These are phyloP conservation scores for Ceratocystis huliohia DNA, from an alignment of 2,329 filamentous ascomycete species.

Conservation along the genomic window DNA sequence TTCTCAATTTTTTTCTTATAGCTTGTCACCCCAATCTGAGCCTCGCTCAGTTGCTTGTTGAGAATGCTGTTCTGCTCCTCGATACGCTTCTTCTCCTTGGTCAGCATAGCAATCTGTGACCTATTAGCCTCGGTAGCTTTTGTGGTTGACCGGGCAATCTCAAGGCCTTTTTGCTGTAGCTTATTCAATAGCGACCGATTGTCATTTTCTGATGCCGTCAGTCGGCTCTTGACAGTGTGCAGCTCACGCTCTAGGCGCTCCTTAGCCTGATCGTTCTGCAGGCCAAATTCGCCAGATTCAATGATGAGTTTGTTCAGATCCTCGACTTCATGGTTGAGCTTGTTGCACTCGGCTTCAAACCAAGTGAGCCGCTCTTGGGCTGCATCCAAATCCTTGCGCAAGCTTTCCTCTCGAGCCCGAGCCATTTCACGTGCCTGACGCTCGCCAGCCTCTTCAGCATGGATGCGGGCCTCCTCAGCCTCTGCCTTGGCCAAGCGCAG, in stretches of 20 bases:
- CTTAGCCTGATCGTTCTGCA: slow-evolving; percentile 87
- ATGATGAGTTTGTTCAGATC: slow-evolving; percentile 76
- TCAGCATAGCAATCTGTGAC: slow-evolving; percentile 59
- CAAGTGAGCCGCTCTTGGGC: slow-evolving; percentile 65
- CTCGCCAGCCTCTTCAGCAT: slow-evolving; percentile 71
- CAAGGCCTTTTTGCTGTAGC: slow-evolving; percentile 89
- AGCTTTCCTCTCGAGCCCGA: slow-evolving; percentile 63
- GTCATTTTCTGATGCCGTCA: slow-evolving; percentile 89
- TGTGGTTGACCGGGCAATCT: slow-evolving; percentile 83
- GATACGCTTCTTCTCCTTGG: slow-evolving; percentile 67
- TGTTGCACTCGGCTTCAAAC: slow-evolving; percentile 65
- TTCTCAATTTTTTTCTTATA: slow-evolving; percentile 94
- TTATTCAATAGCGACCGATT: slow-evolving; percentile 93
- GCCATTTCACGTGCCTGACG: slow-evolving; percentile 65
- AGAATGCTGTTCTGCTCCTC: slow-evolving; percentile 75
- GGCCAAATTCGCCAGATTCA: slow-evolving; percentile 76
- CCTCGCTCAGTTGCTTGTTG: slow-evolving; percentile 71
- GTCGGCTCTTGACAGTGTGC: slow-evolving; percentile 75
- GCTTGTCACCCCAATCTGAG: slow-evolving; percentile 68
- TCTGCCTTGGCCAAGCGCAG: slow-evolving; percentile 73
- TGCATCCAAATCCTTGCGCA: slow-evolving; percentile 68
- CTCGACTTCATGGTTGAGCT: slow-evolving; percentile 68
- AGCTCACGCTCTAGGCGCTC: slow-evolving; percentile 85
- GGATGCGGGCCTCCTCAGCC: slow-evolving; percentile 71
- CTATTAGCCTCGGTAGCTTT: slow-evolving; percentile 74